Base-by-base conservation (phyloP, 2,329 filamentous ascomycete genomes). In the Colletotrichum eleusines region DNA sequence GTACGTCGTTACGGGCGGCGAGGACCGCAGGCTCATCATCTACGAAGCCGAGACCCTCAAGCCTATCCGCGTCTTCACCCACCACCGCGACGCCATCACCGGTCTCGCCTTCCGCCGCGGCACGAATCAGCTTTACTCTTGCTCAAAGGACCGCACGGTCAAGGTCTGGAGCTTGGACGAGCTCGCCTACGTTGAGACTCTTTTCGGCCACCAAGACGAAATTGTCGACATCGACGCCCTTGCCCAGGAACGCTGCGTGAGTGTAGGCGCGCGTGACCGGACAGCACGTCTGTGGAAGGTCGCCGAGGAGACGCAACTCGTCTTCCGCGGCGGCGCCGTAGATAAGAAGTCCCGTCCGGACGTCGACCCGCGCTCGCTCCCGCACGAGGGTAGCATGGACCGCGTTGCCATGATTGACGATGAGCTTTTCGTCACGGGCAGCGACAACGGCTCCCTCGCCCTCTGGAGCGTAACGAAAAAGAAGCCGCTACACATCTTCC, bases 221-320 rank as follows among this genome's bases (percentile, higher is more conserved):
- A 92, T 98, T 6, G 87, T 95, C 46, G 93, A 94, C 77, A 89
- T 99, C 65, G 92, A 93, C 73, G 92, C 94, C 28, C 87, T 97
- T 73, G 91, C 92, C 2, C 90, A 94, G 75, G 96, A 98, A 80
- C 91, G 94, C 59, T 98, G 96, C 78, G 87, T 98, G 71, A 96
- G 92, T 72, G 96, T 97, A 23, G 96, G 96, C 66, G 92, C 94
- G 7, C 88, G 96, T 74, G 96, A 99, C 80, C 91, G 95, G 68
- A 98, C 95, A 2, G 96, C 95, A 48, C 88, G 96, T 69, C 83
- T 97, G 75, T 99, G 96, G 96, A 98, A 98, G 81, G 95, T 99
- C 1, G 90, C 94, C 5, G 96, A 99, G 76, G 95, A 99, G 83
- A 94, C 92, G 1, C 96, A 99, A 79, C 88, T 99, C 8, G 95